Conservation (phyloP, 306 rosid species). For the Datisca glomerata region DNA sequence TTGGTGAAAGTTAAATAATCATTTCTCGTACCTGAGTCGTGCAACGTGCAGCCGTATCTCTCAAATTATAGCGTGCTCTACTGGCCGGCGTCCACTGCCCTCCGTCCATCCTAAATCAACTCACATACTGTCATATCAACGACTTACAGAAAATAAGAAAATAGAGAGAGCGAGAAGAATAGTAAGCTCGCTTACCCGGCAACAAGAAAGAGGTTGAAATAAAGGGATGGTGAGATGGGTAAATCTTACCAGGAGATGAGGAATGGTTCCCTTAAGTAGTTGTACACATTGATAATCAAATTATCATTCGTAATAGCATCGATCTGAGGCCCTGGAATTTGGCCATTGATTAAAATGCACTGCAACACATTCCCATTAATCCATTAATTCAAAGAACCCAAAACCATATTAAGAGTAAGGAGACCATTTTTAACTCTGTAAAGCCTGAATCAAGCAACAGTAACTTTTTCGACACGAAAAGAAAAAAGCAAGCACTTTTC, state of each 20-base stretch:
- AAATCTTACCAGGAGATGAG: slow-evolving; percentile 72
- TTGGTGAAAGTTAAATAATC: not conserved
- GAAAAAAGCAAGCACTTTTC: too few relatives aligned
- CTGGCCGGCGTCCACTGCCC: slow-evolving; percentile 89
- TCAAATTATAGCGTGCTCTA: slow-evolving; percentile 64
- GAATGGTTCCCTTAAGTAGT: slow-evolving; percentile 72
- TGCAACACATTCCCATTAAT: slow-evolving; percentile 20
- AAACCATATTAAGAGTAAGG: too few relatives aligned
- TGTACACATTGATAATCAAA: slow-evolving; percentile 68
- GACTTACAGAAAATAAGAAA: not conserved
- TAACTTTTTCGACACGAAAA: not conserved
- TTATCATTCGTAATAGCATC: slow-evolving; percentile 90
- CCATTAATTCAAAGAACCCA: slow-evolving; percentile 1
- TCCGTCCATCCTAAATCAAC: slow-evolving; percentile 68
- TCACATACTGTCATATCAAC: not conserved
- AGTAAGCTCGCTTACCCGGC: slow-evolving; percentile 79
- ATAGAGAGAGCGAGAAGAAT: too few relatives aligned
- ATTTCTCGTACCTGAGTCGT: slow-evolving; percentile 48
- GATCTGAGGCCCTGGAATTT: slow-evolving; percentile 97
- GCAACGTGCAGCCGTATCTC: slow-evolving; percentile 80
- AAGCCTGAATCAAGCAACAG: not conserved
- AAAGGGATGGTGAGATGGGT: not conserved
- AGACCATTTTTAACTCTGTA: not conserved
- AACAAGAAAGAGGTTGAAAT: slow-evolving; percentile 15
- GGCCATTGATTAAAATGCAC: slow-evolving; percentile 94